These are phyloP conservation scores for Paxillus rubicundulus DNA, from an alignment of 768 basidiomycete species.

Conservation along the genomic window DNA sequence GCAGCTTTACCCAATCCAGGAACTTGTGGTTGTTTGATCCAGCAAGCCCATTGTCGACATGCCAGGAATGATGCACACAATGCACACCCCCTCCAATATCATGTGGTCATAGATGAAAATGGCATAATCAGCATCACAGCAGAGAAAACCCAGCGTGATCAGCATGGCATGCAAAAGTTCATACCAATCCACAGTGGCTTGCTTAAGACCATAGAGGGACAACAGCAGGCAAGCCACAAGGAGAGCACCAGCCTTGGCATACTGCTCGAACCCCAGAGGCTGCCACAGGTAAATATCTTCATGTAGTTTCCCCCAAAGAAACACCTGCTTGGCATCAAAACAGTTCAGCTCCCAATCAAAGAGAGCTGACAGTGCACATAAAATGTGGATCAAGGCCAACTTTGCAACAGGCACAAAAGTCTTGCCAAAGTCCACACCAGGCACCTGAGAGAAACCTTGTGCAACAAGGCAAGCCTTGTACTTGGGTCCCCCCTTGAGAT, in stretches of 20 bases:
- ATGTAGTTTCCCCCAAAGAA: conserved; percentile 3
- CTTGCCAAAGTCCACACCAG: no score
- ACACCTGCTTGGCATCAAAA: conserved; percentile 1
- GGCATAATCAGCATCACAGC: neutral
- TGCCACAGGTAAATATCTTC: conserved; percentile 37
- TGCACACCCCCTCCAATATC: rapidly evolving
- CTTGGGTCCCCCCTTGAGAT: no score
- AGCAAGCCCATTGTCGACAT: conserved; percentile 2
- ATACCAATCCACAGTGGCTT: conserved; percentile 2
- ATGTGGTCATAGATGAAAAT: neutral
- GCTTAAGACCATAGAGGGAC: conserved; percentile 1
- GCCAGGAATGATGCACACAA: conserved; percentile 11
- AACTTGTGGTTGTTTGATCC: neutral
- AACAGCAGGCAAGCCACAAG: neutral
- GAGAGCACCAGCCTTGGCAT: neutral
- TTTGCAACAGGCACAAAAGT: conserved; percentile 20
- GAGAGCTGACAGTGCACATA: neutral
- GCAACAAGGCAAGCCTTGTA: no score
- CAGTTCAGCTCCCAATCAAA: conserved; percentile 8
- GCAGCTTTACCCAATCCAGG: conserved; percentile 1
- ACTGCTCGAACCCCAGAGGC: conserved; percentile 29
- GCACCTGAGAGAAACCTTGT: no score
- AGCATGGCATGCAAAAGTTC: conserved; percentile 4
- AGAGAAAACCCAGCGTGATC: neutral
- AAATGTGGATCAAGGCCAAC: neutral